Evolutionary conservation across 805 yeast genomes (phyloP).

Genomic region (Cyberlindnera euphorbiae): DNA sequence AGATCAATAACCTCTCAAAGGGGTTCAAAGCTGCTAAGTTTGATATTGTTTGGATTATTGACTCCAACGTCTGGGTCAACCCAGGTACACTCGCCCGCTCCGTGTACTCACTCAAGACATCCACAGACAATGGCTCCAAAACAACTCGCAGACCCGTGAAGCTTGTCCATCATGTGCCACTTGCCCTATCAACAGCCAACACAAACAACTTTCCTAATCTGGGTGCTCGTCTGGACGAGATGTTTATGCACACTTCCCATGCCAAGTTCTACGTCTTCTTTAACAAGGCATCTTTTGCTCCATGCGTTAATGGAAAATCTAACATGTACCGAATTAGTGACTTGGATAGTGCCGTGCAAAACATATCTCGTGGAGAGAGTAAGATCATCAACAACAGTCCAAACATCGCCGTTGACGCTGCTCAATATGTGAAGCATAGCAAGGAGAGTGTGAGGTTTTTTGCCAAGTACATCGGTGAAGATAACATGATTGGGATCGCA

Average conservation of each 20-base stretch:
- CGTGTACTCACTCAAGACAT: conserved; percentile 43
- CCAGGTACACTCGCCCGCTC: conserved; percentile 63
- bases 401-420: conserved; percentile 32
- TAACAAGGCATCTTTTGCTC: conserved; percentile 70
- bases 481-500: conserved; percentile 86
- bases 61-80: conserved; percentile 77
- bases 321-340: conserved; percentile 69
- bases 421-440: conserved; percentile 22
- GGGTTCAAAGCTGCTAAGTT: conserved; percentile 65
- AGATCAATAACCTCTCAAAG: conserved; percentile 80
- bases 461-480: conserved; percentile 84
- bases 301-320: conserved; percentile 90
- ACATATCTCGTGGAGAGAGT: conserved; percentile 29
- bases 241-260: conserved; percentile 80
- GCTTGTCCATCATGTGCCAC: conserved; percentile 78
- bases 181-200: conserved; percentile 42
- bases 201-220: conserved; percentile 16
- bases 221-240: conserved; percentile 76
- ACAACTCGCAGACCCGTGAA: conserved; percentile 41
- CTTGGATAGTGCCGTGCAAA: conserved; percentile 51
- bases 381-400: conserved; percentile 29
- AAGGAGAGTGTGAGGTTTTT: conserved; percentile 61
- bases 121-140: conserved; percentile 46
- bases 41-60: conserved; percentile 82
- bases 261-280: conserved; percentile 79